phyloP scores from a whole-genome alignment of 106 monocot species.

The Apostasia ramifera region DNA sequence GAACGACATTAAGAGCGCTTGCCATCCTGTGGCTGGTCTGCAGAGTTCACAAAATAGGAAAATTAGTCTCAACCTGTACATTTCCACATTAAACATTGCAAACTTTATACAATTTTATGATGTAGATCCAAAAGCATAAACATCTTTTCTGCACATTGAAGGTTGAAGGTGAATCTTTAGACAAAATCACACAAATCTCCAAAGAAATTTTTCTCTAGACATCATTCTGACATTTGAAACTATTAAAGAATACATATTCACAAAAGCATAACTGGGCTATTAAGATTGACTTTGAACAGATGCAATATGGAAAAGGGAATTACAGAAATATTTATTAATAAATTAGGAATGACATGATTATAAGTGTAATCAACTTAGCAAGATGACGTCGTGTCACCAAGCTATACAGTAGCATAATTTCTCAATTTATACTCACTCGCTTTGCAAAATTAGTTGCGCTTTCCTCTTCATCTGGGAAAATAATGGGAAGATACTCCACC shows the following conservation, averaged over 20 bases:
- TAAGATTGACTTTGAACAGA: no score
- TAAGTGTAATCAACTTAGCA: no score
- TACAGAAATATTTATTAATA: no score
- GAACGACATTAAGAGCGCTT: slow-evolving; percentile 75
- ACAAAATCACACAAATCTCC: not conserved
- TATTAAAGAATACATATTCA: no score
- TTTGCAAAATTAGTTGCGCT: slow-evolving; percentile 1
- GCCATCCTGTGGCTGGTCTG: slow-evolving; percentile 86
- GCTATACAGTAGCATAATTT: not conserved
- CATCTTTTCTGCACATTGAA: not conserved
- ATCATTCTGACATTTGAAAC: no score
- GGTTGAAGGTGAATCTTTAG: not conserved
- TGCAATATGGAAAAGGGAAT: no score
- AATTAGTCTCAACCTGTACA: slow-evolving; percentile 1
- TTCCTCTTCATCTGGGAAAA: slow-evolving; percentile 10
- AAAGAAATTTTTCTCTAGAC: no score
- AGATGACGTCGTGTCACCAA: no score
- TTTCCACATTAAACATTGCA: not conserved
- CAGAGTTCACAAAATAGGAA: slow-evolving; percentile 11
- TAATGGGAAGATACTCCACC: slow-evolving; percentile 9
- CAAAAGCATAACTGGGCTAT: no score
- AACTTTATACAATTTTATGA: not conserved
- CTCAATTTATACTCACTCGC: slow-evolving; percentile 2
- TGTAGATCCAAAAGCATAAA: not conserved
- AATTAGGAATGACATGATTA: no score